Evolutionary conservation across 2,329 filamentous ascomycete species (phyloP), one percentile per base, ranked within the genome.

Genomic region (Thelonectria olida): DNA sequence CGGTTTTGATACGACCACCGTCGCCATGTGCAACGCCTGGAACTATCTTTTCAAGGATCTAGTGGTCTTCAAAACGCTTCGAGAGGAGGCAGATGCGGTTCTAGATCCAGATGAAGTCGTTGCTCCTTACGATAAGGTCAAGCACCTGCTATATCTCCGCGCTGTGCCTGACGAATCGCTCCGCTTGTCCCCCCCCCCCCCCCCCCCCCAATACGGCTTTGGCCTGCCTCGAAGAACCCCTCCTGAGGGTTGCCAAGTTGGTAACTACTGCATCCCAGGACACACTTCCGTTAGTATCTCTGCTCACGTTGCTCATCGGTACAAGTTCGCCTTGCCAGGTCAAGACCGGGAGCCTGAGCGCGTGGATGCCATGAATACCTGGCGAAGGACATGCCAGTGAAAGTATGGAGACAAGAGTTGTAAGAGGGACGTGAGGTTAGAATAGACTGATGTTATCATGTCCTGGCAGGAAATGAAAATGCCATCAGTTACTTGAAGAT

Each of bases 11-110:
- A 86, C 84, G 0, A 86, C 84, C 1, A 71, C 73, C 12, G 76
- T 77, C 70, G 77, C 84, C 15, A 80, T 88, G 68, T 78, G 79
- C 8, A 85, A 86, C 62, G 81, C 82, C 38, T 77, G 87, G 71
- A 84, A 81, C 68, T 79, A 81, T 62, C 77, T 88, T 1, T 73
- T 87, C 48, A 79, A 80, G 62, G 74, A 83, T 63, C 82, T 83
- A 0, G 39, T 63, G 2, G 67, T 63, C 17, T 66, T 84, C 22
- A 62, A 56, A 1, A 79, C 76, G 27, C 76, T 84, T 1, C 76
- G 78, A 2, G 73, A 77, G 7, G 84, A 85, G 66, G 50, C 85
- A 34, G 81, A 83, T 61, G 67, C 75, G 2, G 78, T 80, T 12
- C 69, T 84, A 1, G 78, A 80, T 2, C 66, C 73, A 0, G 74